Percentiles rank a stretch among this genome's conserved stretches.
Evolutionary conservation across 2,329 filamentous ascomycete genomes (phyloP).

Genomic region (Thermoascus crustaceus): DNA sequence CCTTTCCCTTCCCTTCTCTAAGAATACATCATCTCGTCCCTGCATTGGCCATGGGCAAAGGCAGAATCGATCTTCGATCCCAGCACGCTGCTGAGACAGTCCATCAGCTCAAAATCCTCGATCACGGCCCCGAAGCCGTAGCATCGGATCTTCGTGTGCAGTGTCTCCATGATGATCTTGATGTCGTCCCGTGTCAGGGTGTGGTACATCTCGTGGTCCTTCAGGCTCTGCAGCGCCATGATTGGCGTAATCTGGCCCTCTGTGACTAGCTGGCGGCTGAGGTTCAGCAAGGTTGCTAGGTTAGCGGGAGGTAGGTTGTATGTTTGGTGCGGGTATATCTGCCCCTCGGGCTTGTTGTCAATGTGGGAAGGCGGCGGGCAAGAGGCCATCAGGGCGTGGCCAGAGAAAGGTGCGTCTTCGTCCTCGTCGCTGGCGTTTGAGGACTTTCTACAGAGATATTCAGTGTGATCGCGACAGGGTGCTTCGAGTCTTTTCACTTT

Average conservation of each 20-base stretch:
- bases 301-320: constrained; percentile 72
- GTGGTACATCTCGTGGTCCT: constrained; percentile 60
- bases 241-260: constrained; percentile 83
- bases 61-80: constrained; percentile 31
- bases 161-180: constrained; percentile 60
- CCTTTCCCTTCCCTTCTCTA: constrained; percentile 10
- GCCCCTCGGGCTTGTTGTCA: constrained; percentile 42
- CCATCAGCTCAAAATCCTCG: constrained; percentile 58
- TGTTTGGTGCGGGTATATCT: constrained; percentile 60
- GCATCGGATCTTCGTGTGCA: constrained; percentile 75
- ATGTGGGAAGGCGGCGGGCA: constrained; percentile 68
- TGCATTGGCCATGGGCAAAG: constrained; percentile 14
- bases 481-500: constrained; percentile 47
- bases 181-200: constrained; percentile 64
- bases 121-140: constrained; percentile 73
- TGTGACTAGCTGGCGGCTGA: constrained; percentile 73
- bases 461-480: constrained; percentile 45
- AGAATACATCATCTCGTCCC: constrained; percentile 28
- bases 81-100: constrained; percentile 66
- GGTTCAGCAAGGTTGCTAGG: constrained; percentile 70
- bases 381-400: constrained; percentile 88
- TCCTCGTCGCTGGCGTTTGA: constrained; percentile 50
- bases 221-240: constrained; percentile 83
- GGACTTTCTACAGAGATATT: constrained; percentile 81
- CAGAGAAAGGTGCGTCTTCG: constrained; percentile 58